Evolutionary conservation across 805 yeast species (phyloP).

Genomic region (Saccharomyces kudriavzevii): DNA sequence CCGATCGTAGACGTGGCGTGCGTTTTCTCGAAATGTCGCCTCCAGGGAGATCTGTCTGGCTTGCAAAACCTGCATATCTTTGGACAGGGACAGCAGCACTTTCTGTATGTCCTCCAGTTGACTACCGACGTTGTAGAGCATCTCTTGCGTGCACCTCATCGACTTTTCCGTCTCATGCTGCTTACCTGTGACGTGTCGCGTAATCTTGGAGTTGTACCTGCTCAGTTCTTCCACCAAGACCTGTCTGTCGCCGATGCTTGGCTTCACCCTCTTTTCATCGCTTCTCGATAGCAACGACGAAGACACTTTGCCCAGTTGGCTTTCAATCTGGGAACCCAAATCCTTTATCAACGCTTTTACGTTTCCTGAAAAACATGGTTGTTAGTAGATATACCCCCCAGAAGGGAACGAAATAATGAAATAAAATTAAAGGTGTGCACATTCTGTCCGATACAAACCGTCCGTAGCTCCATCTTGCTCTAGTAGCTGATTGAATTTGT

Average conservation of each 20-base stretch:
- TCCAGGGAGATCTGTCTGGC: constrained; percentile 14
- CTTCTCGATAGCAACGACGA: background rate
- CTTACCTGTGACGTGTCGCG: background rate
- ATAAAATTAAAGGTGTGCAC: background rate
- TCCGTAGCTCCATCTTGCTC: constrained; percentile 5
- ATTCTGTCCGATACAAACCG: constrained; percentile 8
- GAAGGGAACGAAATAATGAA: background rate
- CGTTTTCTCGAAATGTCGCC: background rate
- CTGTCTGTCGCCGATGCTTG: background rate
- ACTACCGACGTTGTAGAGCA: constrained; percentile 4
- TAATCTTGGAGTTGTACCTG: background rate
- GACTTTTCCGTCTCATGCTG: background rate
- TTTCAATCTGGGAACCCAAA: background rate
- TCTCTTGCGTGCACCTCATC: constrained; percentile 5
- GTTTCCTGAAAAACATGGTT: background rate
- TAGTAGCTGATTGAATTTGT: constrained; percentile 5
- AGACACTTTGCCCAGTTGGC: background rate
- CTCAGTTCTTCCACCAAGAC: background rate
- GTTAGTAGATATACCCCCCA: background rate
- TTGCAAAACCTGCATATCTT: constrained; percentile 11
- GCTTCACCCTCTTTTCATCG: background rate
- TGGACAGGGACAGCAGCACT: constrained; percentile 14
- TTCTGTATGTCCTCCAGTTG: constrained; percentile 17
- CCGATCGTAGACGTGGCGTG: background rate
- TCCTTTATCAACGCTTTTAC: background rate